Conservation (phyloP, 129 eudicot genomes). For the Helianthus annuus region HanXRQr2.0-SUNRISE NC_035448.2:101285945-101286444, state of each 20-base stretch:
- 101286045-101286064: background rate
- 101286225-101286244: background rate
- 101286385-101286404: background rate
- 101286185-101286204: background rate
- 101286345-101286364: background rate
- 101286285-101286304: background rate
- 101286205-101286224: background rate
- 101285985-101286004: background rate
- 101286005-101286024: background rate
- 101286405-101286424: no score
- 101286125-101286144: background rate
- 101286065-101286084: background rate
- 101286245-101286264: background rate
- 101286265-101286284: background rate
- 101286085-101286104: background rate
- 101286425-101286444: no score
- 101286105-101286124: background rate
- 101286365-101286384: background rate
- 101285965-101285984: background rate
- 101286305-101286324: background rate
- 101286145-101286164: background rate
- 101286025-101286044: no score
- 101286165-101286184: background rate
- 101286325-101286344: background rate
- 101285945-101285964: conserved; percentile 6